A percentile compares a stretch with the other conserved stretches of the same genome.
Conservation (phyloP, 768 basidiomycete genomes). For the Pulveroboletus sp. region DNA sequence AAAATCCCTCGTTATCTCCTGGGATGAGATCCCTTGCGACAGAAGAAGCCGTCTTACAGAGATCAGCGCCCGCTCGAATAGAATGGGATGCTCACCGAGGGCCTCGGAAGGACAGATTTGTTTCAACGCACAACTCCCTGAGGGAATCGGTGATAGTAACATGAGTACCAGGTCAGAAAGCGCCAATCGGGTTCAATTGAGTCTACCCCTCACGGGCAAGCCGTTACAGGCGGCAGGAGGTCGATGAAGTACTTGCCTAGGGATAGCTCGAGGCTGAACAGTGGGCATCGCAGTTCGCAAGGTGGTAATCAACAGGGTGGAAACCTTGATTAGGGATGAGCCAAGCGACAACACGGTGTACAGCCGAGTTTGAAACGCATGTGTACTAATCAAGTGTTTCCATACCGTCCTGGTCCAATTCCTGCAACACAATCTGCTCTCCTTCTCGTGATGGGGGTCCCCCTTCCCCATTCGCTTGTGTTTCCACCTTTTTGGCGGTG, state of each 20-base stretch:
- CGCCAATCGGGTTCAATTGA: background rate
- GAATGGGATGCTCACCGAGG: constrained; percentile 3
- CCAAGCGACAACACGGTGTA: background rate
- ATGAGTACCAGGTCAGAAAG: background rate
- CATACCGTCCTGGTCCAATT: constrained; percentile 44
- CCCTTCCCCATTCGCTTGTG: constrained; percentile 8
- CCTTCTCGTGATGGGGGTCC: constrained; percentile 3
- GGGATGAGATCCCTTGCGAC: background rate
- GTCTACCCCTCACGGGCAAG: background rate
- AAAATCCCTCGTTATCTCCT: background rate
- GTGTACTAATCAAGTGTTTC: constrained; percentile 25
- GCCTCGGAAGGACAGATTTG: constrained; percentile 1
- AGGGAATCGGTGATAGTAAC: constrained; percentile 1
- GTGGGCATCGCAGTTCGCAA: background rate
- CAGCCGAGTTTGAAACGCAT: background rate
- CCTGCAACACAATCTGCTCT: constrained; percentile 35
- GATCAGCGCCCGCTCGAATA: background rate
- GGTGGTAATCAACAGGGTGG: background rate
- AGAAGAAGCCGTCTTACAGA: background rate
- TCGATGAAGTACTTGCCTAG: background rate
- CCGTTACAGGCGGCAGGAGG: too few relatives aligned
- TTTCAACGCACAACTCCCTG: background rate
- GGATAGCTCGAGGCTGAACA: background rate
- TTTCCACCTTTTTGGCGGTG: constrained; percentile 8
- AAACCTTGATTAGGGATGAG: background rate